Base-by-base conservation (phyloP, 129 eudicot genomes). In the Centrapalus pauciflorus region DNA sequence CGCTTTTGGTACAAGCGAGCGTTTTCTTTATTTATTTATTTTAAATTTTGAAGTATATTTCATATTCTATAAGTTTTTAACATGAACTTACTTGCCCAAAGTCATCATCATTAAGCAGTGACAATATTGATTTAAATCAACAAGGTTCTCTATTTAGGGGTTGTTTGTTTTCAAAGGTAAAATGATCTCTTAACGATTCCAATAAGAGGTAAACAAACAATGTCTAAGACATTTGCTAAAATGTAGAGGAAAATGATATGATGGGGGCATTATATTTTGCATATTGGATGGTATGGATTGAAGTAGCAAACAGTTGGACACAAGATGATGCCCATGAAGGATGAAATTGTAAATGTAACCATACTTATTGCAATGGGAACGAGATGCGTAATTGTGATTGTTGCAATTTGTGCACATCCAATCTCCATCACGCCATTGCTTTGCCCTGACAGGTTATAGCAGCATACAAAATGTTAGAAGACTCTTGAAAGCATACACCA, bases 361-460 rank as follows among this genome's bases (percentile, higher is more conserved):
- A 72, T 63, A 90, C 97, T 87, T 90, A 62, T 90, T 90, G 81
- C 97, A 90, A 58, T 83, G 73, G 24, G 89, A 78, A 55, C 97
- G 89, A 66, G 95, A 87, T 56, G 97, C 97, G 78, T 90, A 90
- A 58, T 90, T 90, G 78, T 87, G 97, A 82, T 90, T 90, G 74
- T 80, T 82, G 79, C 97, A 90, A 59, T 82, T 87, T 4, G 97
- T 64, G 78, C 97, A 90, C 97, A 90, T 90, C 97, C 97, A 90
- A 75, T 90, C 97, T 60, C 97, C 97, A 13, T 87, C 90, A 55
- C 97, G 97, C 97, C 97, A 90, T 67, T 90, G 93, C 56, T 72
- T 87, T 40, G 96, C 96, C 69, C 97, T 90, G 78, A 29, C 43
- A 66, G 25, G 10, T 66, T 29, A 52, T 10, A 58, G 4, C 55